Conservation (phyloP, 1,139 yeast species). For the Sugiyamaella xylanicola region DNA sequence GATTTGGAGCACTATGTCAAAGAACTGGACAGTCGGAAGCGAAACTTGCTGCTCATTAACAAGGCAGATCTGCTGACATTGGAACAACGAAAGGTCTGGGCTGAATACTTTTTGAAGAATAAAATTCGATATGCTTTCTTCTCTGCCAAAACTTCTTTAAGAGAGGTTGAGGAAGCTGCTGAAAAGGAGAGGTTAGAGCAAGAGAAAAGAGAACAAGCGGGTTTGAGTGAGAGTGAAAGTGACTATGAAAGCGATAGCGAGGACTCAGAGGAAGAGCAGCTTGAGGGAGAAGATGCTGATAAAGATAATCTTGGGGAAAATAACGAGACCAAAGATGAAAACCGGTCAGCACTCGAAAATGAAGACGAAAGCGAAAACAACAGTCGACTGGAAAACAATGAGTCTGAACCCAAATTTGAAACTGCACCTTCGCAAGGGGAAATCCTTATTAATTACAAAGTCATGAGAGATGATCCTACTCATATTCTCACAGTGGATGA, state of each 20-base stretch:
- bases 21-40: slow-evolving; percentile 70
- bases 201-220: slow-evolving; percentile 26
- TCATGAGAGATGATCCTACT: slow-evolving; percentile 52
- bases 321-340: slow-evolving; percentile 26
- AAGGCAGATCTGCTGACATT: slow-evolving; percentile 87
- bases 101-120: slow-evolving; percentile 68
- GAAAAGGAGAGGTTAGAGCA: slow-evolving; percentile 27
- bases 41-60: slow-evolving; percentile 80
- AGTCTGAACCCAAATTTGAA: background rate
- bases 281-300: slow-evolving; percentile 28
- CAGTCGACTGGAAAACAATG: slow-evolving; percentile 1
- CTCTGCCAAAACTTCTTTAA: slow-evolving; percentile 76
- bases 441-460: slow-evolving; percentile 22
- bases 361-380: background rate
- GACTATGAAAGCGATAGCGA: slow-evolving; percentile 25
- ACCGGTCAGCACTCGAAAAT: too few species aligned
- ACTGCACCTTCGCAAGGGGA: slow-evolving; percentile 1
- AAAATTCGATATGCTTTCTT: slow-evolving; percentile 87
- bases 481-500: slow-evolving; percentile 80
- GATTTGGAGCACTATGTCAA: slow-evolving; percentile 85
- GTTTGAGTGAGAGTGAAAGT: slow-evolving; percentile 30
- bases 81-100: slow-evolving; percentile 83
- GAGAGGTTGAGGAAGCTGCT: slow-evolving; percentile 30
- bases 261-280: slow-evolving; percentile 29
- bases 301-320: slow-evolving; percentile 15